Evolutionary conservation across 257 asterid genomes (phyloP), one percentile per base, ranked within the genome.

Genomic region (Solanum microdontum): DNA sequence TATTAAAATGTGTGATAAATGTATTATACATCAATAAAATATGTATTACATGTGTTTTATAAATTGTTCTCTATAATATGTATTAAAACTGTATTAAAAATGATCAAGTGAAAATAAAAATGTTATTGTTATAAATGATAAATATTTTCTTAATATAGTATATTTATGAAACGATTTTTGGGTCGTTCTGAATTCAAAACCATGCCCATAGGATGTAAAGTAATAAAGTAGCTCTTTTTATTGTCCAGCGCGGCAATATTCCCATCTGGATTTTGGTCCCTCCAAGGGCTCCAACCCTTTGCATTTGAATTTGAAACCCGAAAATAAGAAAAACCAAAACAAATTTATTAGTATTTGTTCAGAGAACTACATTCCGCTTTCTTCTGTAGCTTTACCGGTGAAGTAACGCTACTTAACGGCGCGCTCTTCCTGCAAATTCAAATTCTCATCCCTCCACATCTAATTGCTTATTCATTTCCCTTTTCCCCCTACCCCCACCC

Each of bases 281-380:
- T 40, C 82, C 37, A 88, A 88, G 82, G 82, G 82, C 51, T 74
- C 82, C 82, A 34, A 74, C 48, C 82, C 69, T 72, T 88, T 17
- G 30, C 45, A 14, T 90, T 90, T 90, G 92, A 90, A 90, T 90
- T 90, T 90, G 90, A 90, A 90, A 87, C 84, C 45, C 24, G 24
- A 73, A 36, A 30, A 26, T 64, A 39, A 23, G 11, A 7, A 66
- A 24, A 24, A 84, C 12, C 15, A 76, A 55, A 69, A 11, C 36
- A 30, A 51, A 60, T 19, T 14, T n/a, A 24, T 14, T n/a, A 13
- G 33, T 23, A 79, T 43, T 79, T 43, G 37, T 43, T 80, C 68
- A 80, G 36, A 40, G 36, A 40, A 77, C 9, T 40, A 14, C 69
- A 45, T 80, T 21, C 32, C 21, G 45, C 28, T 76, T 40, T 77